Conservation (phyloP, 2,329 filamentous ascomycete species). For the Lasiodiplodia hormozganensis region DNA sequence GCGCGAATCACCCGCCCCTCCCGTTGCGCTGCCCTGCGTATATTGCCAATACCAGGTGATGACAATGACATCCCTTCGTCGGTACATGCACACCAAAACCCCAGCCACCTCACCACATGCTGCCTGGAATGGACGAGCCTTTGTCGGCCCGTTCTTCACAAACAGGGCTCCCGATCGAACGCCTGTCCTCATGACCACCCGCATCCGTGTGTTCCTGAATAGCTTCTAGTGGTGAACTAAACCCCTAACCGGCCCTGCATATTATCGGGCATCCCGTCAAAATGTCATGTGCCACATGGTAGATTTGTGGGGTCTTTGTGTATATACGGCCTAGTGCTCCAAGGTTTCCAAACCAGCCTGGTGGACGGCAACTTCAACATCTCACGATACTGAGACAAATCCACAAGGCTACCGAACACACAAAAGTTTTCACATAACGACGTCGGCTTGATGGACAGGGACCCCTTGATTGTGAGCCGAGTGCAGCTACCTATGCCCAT, state of each 20-base stretch:
- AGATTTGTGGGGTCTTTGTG: neutral
- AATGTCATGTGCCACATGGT: neutral
- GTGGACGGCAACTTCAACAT: neutral
- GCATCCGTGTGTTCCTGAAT: conserved; percentile 1
- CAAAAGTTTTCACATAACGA: neutral
- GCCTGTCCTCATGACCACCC: conserved; percentile 2
- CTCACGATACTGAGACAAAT: neutral
- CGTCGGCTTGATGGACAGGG: neutral
- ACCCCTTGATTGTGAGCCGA: neutral
- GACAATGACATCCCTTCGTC: neutral
- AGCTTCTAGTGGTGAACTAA: neutral
- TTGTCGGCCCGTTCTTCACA: conserved; percentile 2
- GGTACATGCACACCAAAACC: conserved; percentile 1
- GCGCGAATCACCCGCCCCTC: neutral
- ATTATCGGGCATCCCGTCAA: neutral
- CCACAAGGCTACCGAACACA: neutral
- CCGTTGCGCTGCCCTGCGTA: neutral
- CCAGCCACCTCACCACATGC: neutral
- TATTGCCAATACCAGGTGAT: neutral
- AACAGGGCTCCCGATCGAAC: neutral
- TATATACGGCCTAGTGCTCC: neutral
- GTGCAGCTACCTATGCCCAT: neutral
- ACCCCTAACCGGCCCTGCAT: neutral
- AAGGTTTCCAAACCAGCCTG: neutral
- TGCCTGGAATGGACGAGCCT: neutral